phyloP scores from a whole-genome alignment of 2,329 filamentous ascomycete genomes.

The Exophiala lecanii-corni region DNA sequence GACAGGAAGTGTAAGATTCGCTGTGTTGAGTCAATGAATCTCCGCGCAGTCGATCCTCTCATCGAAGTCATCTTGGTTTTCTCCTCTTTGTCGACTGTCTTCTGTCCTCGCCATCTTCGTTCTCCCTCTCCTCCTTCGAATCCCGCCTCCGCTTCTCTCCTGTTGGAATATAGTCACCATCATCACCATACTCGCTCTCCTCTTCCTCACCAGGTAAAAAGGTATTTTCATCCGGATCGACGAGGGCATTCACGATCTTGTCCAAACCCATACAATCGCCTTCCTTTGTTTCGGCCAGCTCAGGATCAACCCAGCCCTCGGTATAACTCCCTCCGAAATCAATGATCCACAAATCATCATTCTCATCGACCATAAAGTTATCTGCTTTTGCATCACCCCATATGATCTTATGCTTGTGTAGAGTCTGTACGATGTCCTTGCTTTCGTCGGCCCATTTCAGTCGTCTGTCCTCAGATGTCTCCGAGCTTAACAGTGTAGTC shows the following conservation, averaged over 20 bases:
- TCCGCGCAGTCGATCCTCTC: no score
- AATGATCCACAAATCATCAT: constrained; percentile 27
- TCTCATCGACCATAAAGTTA: constrained; percentile 29
- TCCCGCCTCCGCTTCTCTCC: background rate
- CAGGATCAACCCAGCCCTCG: constrained; percentile 27
- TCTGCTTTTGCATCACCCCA: constrained; percentile 30
- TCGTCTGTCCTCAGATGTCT: constrained; percentile 2
- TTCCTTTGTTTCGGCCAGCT: constrained; percentile 24
- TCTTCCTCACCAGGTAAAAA: constrained; percentile 5
- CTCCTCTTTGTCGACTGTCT: no score
- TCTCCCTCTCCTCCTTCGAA: background rate
- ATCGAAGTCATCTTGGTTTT: no score
- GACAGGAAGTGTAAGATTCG: no score
- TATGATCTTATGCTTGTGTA: constrained; percentile 12
- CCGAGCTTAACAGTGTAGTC: constrained; percentile 10
- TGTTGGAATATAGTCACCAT: constrained; percentile 2
- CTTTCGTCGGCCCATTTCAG: constrained; percentile 4
- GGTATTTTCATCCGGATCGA: constrained; percentile 8
- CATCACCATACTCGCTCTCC: background rate
- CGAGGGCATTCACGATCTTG: constrained; percentile 10
- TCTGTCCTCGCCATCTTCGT: background rate
- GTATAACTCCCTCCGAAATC: constrained; percentile 31
- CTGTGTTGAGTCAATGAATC: no score
- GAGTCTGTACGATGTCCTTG: background rate
- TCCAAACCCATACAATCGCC: constrained; percentile 16